Evolutionary conservation across 495 filamentous ascomycete genomes (phyloP).

Genomic region (Penicillium verhagenii): DNA sequence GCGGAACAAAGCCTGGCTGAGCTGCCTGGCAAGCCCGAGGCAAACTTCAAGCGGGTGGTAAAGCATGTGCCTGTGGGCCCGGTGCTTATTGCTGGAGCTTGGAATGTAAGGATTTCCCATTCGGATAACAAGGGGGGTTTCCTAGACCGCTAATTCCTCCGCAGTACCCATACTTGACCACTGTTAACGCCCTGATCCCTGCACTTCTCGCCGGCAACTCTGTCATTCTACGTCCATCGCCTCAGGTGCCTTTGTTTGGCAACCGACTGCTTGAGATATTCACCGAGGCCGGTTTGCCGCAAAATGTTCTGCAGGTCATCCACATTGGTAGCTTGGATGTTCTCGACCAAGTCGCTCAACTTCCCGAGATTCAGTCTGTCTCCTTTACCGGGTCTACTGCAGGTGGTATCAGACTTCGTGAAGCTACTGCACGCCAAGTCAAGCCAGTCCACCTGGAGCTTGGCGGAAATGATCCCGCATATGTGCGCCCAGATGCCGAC

Average conservation of each 20-base stretch:
- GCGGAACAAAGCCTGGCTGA: slow-evolving; percentile 61
- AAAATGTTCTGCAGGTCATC: slow-evolving; percentile 82
- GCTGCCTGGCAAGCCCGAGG: slow-evolving; percentile 75
- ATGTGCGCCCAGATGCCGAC: slow-evolving; percentile 82
- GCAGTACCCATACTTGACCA: slow-evolving; percentile 90
- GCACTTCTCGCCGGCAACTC: slow-evolving; percentile 85
- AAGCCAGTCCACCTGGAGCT: slow-evolving; percentile 86
- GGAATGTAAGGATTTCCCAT: slow-evolving; percentile 68
- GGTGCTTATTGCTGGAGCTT: slow-evolving; percentile 83
- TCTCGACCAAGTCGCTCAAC: slow-evolving; percentile 72
- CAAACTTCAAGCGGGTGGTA: slow-evolving; percentile 85
- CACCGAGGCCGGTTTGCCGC: slow-evolving; percentile 71
- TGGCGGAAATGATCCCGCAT: slow-evolving; percentile 92
- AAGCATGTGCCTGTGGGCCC: slow-evolving; percentile 83
- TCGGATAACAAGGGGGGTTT: slow-evolving; percentile 1
- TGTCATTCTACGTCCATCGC: slow-evolving; percentile 88
- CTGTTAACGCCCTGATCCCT: slow-evolving; percentile 86
- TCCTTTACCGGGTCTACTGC: slow-evolving; percentile 93
- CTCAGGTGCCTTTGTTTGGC: slow-evolving; percentile 86
- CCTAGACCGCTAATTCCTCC: slow-evolving; percentile 4
- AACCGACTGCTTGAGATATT: slow-evolving; percentile 81
- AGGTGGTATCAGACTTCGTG: slow-evolving; percentile 78
- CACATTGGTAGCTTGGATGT: slow-evolving; percentile 73
- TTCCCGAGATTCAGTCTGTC: slow-evolving; percentile 71
- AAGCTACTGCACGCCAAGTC: slow-evolving; percentile 74